Conservation (phyloP, 1,284 basidiomycete species). For the Peniophora sp. region DNA sequence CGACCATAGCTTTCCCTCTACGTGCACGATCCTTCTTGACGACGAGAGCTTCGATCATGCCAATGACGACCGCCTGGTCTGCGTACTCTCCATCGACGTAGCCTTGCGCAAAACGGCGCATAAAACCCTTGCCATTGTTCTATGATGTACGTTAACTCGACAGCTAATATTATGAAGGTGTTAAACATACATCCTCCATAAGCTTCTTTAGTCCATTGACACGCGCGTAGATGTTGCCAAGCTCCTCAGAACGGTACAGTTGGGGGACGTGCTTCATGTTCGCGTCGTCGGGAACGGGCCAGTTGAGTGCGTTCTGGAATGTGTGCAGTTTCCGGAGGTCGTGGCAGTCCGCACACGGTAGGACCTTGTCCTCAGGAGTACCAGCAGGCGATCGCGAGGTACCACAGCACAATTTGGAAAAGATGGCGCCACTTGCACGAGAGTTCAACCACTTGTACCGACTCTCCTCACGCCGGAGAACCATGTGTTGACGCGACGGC, state of each 20-base stretch:
- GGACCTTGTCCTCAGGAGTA: background rate
- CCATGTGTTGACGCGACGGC: background rate
- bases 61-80: background rate
- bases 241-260: background rate
- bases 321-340: background rate
- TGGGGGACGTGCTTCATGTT: background rate
- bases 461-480: background rate
- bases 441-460: background rate
- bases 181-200: background rate
- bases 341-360: background rate
- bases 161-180: background rate
- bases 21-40: background rate
- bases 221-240: background rate
- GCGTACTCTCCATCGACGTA: too few species aligned
- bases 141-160: too few species aligned
- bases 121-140: too few species aligned
- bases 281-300: background rate
- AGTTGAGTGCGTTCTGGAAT: constrained; percentile 1
- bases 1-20: background rate
- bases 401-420: background rate
- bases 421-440: background rate
- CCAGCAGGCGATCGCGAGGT: background rate
- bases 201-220: background rate
- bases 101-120: too few species aligned
- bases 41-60: background rate